These are phyloP conservation scores for Cadophora luteo-olivacea DNA, from an alignment of 2,329 filamentous ascomycete species.

Conservation along the genomic window DNA sequence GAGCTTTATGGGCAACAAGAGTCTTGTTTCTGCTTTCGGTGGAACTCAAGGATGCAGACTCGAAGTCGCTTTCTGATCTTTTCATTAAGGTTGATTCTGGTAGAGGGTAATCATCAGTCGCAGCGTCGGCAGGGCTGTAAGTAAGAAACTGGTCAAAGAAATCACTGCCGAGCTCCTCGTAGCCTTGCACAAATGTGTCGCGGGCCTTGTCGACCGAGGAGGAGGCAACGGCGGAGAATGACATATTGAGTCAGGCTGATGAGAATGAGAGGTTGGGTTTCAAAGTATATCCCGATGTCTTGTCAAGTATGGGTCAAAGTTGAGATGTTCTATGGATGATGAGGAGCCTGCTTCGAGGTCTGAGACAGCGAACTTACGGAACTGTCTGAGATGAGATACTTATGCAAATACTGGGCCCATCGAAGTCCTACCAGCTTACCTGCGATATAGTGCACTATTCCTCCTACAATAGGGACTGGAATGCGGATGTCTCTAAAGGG, in stretches of 20 bases:
- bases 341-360: conserved; percentile 34
- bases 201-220: conserved; percentile 55
- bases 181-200: conserved; percentile 55
- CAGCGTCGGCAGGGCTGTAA: conserved; percentile 57
- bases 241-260: conserved; percentile 34
- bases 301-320: conserved; percentile 26
- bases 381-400: conserved; percentile 39
- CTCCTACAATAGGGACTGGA: conserved; percentile 21
- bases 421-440: conserved; percentile 36
- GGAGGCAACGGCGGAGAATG: conserved; percentile 35
- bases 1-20: conserved; percentile 15
- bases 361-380: conserved; percentile 37
- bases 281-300: conserved; percentile 24
- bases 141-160: conserved; percentile 70
- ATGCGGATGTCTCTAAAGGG: conserved; percentile 32
- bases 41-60: conserved; percentile 31
- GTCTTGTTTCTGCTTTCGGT: conserved; percentile 30
- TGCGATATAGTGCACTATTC: conserved; percentile 37
- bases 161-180: conserved; percentile 62
- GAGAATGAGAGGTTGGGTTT: conserved; percentile 22
- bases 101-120: conserved; percentile 46
- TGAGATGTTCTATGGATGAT: conserved; percentile 35
- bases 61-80: conserved; percentile 47
- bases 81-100: conserved; percentile 56
- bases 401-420: conserved; percentile 38